These are phyloP conservation scores for Nicotiana sylvestris DNA, from an alignment of 257 asterid genomes.

Conservation along the genomic window DNA sequence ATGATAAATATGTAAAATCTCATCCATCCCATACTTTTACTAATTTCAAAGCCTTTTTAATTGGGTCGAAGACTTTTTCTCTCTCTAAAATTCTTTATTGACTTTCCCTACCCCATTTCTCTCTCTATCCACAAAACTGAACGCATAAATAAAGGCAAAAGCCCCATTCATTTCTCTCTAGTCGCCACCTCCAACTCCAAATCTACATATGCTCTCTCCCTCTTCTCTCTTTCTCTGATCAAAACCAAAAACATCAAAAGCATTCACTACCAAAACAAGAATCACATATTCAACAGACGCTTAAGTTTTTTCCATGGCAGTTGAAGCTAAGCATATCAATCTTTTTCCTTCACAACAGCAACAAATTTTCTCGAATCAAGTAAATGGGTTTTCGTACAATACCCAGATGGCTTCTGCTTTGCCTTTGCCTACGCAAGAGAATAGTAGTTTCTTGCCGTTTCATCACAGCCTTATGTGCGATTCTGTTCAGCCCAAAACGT, in stretches of 20 bases:
- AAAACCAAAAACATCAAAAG: neutral
- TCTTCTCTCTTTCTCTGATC: neutral
- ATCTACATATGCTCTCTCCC: neutral
- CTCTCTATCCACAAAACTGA: slow-evolving; percentile 26
- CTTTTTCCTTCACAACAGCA: slow-evolving; percentile 38
- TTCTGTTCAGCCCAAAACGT: slow-evolving; percentile 43
- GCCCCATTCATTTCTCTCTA: slow-evolving; percentile 15
- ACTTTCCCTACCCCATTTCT: slow-evolving; percentile 13
- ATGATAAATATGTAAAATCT: neutral
- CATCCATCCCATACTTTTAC: slow-evolving; percentile 7
- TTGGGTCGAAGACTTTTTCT: neutral
- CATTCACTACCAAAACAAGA: neutral
- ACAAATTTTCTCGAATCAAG: slow-evolving; percentile 27
- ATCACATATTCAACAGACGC: neutral
- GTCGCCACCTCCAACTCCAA: slow-evolving; percentile 34
- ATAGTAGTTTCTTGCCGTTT: slow-evolving; percentile 18
- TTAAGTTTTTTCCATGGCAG: slow-evolving; percentile 41
- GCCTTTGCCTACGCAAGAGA: slow-evolving; percentile 34
- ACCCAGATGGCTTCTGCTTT: slow-evolving; percentile 35
- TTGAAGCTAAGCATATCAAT: slow-evolving; percentile 66
- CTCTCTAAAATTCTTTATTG: slow-evolving; percentile 25
- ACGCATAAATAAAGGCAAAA: slow-evolving; percentile 46
- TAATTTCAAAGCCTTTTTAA: slow-evolving; percentile 12
- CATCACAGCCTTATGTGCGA: slow-evolving; percentile 36
- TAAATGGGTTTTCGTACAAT: slow-evolving; percentile 17